Evolutionary conservation across 352 stramenopile genomes (phyloP).

Genomic region (Phytophthora rubi): DNA sequence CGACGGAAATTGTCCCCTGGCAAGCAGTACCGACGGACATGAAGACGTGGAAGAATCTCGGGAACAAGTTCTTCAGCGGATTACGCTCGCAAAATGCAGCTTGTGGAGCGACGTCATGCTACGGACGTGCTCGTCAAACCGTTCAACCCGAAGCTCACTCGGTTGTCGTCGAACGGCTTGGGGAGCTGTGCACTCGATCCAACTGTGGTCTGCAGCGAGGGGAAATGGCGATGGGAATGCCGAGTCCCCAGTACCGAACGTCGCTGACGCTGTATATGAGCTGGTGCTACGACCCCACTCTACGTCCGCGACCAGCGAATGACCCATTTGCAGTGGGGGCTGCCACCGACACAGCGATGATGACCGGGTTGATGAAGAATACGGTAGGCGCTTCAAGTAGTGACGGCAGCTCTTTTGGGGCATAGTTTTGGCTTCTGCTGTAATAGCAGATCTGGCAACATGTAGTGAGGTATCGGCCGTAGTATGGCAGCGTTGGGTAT

Average conservation of each 20-base stretch:
- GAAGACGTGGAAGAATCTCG: conserved; percentile 32
- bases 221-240: conserved; percentile 11
- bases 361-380: background rate
- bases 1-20: conserved; percentile 27
- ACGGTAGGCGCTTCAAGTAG: background rate
- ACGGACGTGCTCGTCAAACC: conserved; percentile 19
- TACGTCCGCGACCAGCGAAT: conserved; percentile 11
- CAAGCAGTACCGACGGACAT: conserved; percentile 26
- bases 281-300: conserved; percentile 28
- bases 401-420: background rate
- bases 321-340: conserved; percentile 2
- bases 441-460: too few species aligned
- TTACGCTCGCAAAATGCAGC: conserved; percentile 22
- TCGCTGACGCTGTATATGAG: conserved; percentile 31
- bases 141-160: conserved; percentile 11
- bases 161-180: conserved; percentile 20
- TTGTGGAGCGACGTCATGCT: conserved; percentile 22
- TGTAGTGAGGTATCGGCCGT: too few species aligned
- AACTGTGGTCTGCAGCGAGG: conserved; percentile 31
- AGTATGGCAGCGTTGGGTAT: too few species aligned
- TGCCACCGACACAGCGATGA: background rate
- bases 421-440: too few species aligned
- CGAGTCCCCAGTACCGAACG: conserved; percentile 21
- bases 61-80: conserved; percentile 31
- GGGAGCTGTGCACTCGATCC: background rate